Evolutionary conservation across 768 basidiomycete genomes (phyloP), one percentile per base, ranked within the genome.

Genomic region (Collybiopsis confluens): DNA sequence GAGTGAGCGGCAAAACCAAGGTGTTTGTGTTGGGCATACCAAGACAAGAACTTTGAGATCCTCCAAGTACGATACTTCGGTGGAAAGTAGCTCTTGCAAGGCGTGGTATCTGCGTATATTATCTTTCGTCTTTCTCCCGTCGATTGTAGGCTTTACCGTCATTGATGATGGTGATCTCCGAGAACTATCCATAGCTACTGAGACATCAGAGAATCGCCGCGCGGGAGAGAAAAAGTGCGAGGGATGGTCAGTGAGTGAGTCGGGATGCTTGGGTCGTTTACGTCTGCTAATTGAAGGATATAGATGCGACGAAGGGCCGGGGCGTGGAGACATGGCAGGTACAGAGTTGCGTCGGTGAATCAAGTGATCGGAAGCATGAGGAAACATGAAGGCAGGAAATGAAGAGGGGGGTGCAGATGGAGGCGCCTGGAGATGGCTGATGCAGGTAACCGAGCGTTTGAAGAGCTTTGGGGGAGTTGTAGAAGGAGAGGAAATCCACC

Each of bases 81-180:
- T 95, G 54, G 81, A 75, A 23, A 98, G 76, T 37, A 98, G 73
- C 69, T 98, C 96, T 59, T 83, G 76, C 46, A 98, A 78, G 5
- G 92, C 88, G 62, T 97, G 86, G 58, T 79, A 86, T 52, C 73
- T 77, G 45, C 82, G 66, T 13, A 74, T 59, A 33, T 72, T 63
- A 45, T 85, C 83, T 60, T 77, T 81, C 37, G 55, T 56, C 58
- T 65, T 72, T 54, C 70, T 69, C 20, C 56, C 62, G 43, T 64
- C 65, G 60, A 24, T 37, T 27, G 38, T 11, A 45, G 23, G 28
- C 16, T 49, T 41, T 23, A 20, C 13, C 8, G 38, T 52, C 10
- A 26, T 21, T 11, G 38, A 15, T 5, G 24, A 28, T 0, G 36
- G 26, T 15, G 23, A 8, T 27, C 27, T 52, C 21, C 20, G 41